Evolutionary conservation across 2,329 filamentous ascomycete species (phyloP).

Genomic region (Botrytis pseudocinerea): DNA sequence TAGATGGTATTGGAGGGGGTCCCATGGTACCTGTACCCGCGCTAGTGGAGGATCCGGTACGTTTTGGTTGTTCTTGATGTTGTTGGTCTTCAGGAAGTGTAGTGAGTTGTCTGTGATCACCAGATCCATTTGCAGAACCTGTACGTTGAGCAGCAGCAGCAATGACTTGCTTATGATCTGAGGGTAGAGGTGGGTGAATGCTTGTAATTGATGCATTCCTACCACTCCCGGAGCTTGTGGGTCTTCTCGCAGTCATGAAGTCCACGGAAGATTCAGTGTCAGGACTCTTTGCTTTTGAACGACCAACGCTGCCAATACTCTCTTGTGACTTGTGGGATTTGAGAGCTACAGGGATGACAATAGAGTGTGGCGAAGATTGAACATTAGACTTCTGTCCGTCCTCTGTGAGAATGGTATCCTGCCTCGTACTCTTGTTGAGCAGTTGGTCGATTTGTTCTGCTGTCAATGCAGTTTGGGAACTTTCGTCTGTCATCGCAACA

Average conservation of each 20-base stretch:
- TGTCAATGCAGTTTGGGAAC: slow-evolving; percentile 83
- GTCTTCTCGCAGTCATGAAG: slow-evolving; percentile 51
- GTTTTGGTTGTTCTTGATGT: slow-evolving; percentile 71
- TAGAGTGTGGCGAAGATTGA: slow-evolving; percentile 36
- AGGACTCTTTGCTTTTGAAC: slow-evolving; percentile 43
- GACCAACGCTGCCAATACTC: slow-evolving; percentile 49
- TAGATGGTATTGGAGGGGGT: slow-evolving; percentile 80
- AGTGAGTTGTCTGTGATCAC: slow-evolving; percentile 16
- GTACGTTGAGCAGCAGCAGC: slow-evolving; percentile 70
- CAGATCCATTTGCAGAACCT: slow-evolving; percentile 43
- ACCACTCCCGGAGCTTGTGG: slow-evolving; percentile 72
- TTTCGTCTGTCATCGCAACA: slow-evolving; percentile 62
- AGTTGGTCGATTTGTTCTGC: slow-evolving; percentile 77
- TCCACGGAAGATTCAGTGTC: slow-evolving; percentile 44
- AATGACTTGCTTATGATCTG: slow-evolving; percentile 81
- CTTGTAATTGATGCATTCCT: slow-evolving; percentile 50
- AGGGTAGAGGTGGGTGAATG: slow-evolving; percentile 70
- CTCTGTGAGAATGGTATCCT: slow-evolving; percentile 34
- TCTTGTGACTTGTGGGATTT: slow-evolving; percentile 52
- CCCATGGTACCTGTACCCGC: slow-evolving; percentile 63
- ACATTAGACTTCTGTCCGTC: slow-evolving; percentile 29
- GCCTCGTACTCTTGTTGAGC: slow-evolving; percentile 54
- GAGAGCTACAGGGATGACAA: slow-evolving; percentile 43
- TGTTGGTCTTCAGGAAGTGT: slow-evolving; percentile 63
- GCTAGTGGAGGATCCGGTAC: slow-evolving; percentile 50